Base-by-base conservation (phyloP, 192 early-diverging fungal genomes). In the Podila epicladia region DNA sequence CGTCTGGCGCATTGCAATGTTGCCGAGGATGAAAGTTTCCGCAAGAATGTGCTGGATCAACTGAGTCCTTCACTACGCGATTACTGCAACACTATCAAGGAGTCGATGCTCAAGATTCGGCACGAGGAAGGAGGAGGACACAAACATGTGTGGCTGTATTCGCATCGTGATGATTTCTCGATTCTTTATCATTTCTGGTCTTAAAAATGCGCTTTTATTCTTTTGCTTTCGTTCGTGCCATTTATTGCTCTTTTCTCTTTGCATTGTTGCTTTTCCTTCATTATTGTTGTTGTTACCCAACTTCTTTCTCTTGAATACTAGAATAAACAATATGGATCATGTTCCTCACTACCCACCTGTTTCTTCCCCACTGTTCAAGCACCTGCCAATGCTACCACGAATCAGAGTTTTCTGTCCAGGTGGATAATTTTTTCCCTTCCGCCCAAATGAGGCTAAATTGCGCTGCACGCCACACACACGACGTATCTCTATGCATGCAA, bases 111-210 rank as follows among this genome's bases (percentile, higher is more conserved):
- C 12, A 88, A 91, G 82, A 62, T 89, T 26, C 67, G 86, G 17
- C 76, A 89, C 55, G 82, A 82, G 19, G 77, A 83, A 58, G 62
- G 75, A 35, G 74, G 74, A 63, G 78, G 85, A 48, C 74, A 69
- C 58, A 75, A 62, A 45, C 90, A 86, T 71, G 85, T 94, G 9
- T 94, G 93, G 93, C 73, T 94, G 20, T 93, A 94, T 74, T 91
- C 91, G 0, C 86, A 89, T 60, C 87, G 88, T 58, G 91, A 90
- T 80, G 90, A 94, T 48, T 87, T 82, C 67, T 87, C 88, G 9
- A 73, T 89, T 20, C 82, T 90, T 9, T 94, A 91, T 66, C 83
- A 87, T 57, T 75, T 90, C 38, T 82, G 76, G 72, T 85, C 76
- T 12, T 82, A 71, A 71, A 41, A 12, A 0, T 24, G 53, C 8